Evolutionary conservation across 2,329 filamentous ascomycete species (phyloP), one percentile per base, ranked within the genome.

Genomic region (Penicillium sp.): DNA sequence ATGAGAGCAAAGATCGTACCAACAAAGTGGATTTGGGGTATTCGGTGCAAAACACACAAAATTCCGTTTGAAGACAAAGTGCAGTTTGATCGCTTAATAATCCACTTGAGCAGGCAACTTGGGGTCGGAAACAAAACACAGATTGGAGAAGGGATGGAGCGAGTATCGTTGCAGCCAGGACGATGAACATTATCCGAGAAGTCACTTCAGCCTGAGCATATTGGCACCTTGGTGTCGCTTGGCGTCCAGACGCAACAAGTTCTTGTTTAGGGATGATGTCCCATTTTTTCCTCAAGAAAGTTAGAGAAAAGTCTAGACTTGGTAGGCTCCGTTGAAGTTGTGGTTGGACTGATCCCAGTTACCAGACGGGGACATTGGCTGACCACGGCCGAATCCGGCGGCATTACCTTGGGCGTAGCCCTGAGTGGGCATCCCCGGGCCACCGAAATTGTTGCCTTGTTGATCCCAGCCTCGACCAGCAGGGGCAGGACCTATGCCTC

Each of bases 361-460:
- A 47, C 76, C 75, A 53, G 68, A 64, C 46, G 70, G 69, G 57
- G 76, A 74, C 47, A 74, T 70, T 54, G 77, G 77, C 54, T 77
- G 77, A 56, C 87, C 88, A 66, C 89, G 88, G 54, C 88, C 88
- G 65, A 90, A 95, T 52, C 88, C 88, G 61, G 87, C 88, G 59
- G 87, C 86, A 65, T 85, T 93, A 58, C 74, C 76, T 78, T 85
- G 72, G 50, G 77, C 79, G 62, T 84, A 90, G 65, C 67, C 68
- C 55, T 74, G 72, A 40, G 64, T 69, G 46, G 68, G 66, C 62
- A 75, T 74, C 37, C 64, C 68, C 37, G 69, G 66, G 28, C 65
- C 68, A 34, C 62, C 64, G 50, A 72, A 74, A 51, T 61, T 64
- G 48, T 57, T 61, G 38, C 79, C 81, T 63, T 84, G 83, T 68